Percentiles rank a stretch among this genome's conserved stretches.
Evolutionary conservation across 371 early-diverging fungal genomes (phyloP).

Genomic region (Apophysomyces trapeziformis): DNA sequence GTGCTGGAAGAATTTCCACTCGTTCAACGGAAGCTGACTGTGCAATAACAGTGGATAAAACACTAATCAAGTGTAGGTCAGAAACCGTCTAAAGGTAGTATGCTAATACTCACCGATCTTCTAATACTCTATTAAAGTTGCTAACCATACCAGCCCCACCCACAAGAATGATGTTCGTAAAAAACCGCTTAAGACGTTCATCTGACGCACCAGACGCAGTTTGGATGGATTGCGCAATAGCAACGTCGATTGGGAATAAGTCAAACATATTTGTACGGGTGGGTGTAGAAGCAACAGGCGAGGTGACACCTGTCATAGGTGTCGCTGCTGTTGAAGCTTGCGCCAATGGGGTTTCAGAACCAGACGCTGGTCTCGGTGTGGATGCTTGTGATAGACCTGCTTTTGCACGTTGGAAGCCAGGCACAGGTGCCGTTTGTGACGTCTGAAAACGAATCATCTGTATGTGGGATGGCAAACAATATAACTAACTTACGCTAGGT

Average conservation of each 20-base stretch:
- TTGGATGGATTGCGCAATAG: slow-evolving; percentile 77
- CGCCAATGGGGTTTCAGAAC: slow-evolving; percentile 7
- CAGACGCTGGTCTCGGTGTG: background rate
- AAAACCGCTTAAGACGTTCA: slow-evolving; percentile 73
- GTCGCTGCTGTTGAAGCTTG: slow-evolving; percentile 6
- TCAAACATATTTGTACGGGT: slow-evolving; percentile 12
- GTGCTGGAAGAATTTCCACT: slow-evolving; percentile 78
- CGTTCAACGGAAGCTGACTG: slow-evolving; percentile 59
- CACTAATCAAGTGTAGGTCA: slow-evolving; percentile 16
- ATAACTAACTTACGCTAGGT: slow-evolving; percentile 24
- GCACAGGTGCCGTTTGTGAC: slow-evolving; percentile 1
- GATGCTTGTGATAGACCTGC: slow-evolving; percentile 2
- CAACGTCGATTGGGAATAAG: slow-evolving; percentile 71
- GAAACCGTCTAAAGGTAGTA: background rate
- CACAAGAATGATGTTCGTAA: slow-evolving; percentile 78
- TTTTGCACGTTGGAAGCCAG: slow-evolving; percentile 16
- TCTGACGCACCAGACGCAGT: slow-evolving; percentile 65
- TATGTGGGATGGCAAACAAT: background rate
- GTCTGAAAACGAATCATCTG: slow-evolving; percentile 8
- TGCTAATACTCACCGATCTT: slow-evolving; percentile 60
- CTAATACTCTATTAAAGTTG: slow-evolving; percentile 72
- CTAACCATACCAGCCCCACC: slow-evolving; percentile 86
- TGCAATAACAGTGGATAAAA: slow-evolving; percentile 44
- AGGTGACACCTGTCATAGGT: slow-evolving; percentile 6
- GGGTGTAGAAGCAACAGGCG: slow-evolving; percentile 11